phyloP scores from a whole-genome alignment of 2,329 filamentous ascomycete species.

The Fusarium abutilonis region DNA sequence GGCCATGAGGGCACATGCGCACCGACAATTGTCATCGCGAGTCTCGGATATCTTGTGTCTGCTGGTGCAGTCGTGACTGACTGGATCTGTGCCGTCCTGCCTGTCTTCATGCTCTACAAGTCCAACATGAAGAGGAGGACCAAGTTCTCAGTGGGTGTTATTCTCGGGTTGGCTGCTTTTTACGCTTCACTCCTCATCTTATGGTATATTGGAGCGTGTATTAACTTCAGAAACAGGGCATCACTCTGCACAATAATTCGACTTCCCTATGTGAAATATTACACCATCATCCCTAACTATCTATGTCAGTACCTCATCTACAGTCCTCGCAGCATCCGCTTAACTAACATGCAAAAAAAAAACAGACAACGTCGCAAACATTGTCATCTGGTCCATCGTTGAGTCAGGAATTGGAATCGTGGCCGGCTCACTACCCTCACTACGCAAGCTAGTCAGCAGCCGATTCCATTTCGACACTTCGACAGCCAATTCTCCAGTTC shows the following conservation, averaged over 20 bases:
- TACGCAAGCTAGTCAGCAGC: slow-evolving; percentile 17
- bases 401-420: slow-evolving; percentile 35
- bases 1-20: slow-evolving; percentile 9
- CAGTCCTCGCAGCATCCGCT: too few species aligned
- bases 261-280: slow-evolving; percentile 26
- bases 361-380: slow-evolving; percentile 21
- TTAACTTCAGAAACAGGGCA: slow-evolving; percentile 9
- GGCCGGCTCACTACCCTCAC: slow-evolving; percentile 24
- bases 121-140: slow-evolving; percentile 14
- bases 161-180: slow-evolving; percentile 27
- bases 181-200: neutral
- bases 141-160: slow-evolving; percentile 19
- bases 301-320: slow-evolving; percentile 32
- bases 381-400: slow-evolving; percentile 26
- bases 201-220: fast-evolving
- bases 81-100: slow-evolving; percentile 18
- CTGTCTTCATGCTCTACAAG: slow-evolving; percentile 24
- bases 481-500: too few species aligned
- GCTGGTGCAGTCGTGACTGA: slow-evolving; percentile 12
- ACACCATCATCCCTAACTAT: neutral
- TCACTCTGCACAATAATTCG: slow-evolving; percentile 28
- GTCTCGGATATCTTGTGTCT: slow-evolving; percentile 19
- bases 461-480: neutral
- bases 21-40: neutral
- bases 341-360: too few species aligned